These are phyloP conservation scores for Mesembryanthemum crystallinum DNA, from an alignment of 148 eudicot genomes.

Conservation along the genomic window DNA sequence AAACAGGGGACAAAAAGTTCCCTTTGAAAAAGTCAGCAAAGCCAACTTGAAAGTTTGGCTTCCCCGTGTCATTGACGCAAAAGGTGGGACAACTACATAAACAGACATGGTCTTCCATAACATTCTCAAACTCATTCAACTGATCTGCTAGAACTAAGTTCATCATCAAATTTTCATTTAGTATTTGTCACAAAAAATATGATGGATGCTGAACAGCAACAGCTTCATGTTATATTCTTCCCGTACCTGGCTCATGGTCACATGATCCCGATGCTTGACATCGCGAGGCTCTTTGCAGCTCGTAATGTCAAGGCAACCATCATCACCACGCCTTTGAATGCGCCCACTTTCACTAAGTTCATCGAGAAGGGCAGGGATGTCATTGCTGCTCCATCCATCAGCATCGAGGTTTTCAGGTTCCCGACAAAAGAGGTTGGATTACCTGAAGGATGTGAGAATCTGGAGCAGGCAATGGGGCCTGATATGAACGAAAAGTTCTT, in stretches of 20 bases:
- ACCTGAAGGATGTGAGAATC: conserved; percentile 36
- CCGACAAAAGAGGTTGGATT: conserved; percentile 32
- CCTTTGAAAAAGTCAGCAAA: too few species aligned
- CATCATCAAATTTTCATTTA: too few species aligned
- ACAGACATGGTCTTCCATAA: too few species aligned
- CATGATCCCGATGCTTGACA: conserved; percentile 54
- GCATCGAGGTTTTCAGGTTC: conserved; percentile 30
- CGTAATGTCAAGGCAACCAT: conserved; percentile 47
- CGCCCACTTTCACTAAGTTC: conserved; percentile 25
- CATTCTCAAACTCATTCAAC: too few species aligned
- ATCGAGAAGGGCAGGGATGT: conserved; percentile 15
- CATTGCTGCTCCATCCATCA: conserved; percentile 5
- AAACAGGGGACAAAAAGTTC: too few species aligned
- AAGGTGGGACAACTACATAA: too few species aligned
- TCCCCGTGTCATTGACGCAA: too few species aligned
- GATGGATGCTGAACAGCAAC: conserved; percentile 12
- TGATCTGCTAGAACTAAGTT: too few species aligned
- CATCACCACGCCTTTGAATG: conserved; percentile 47
- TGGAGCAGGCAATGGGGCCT: conserved; percentile 19
- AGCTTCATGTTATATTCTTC: conserved; percentile 48
- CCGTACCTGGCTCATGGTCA: conserved; percentile 59
- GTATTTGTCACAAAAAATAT: too few species aligned
- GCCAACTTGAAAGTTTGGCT: too few species aligned
- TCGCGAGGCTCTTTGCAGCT: conserved; percentile 44
- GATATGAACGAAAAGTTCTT: conserved; percentile 24